Evolutionary conservation across 1,284 basidiomycete genomes (phyloP).

Genomic region (Ceratobasidium sp.): DNA sequence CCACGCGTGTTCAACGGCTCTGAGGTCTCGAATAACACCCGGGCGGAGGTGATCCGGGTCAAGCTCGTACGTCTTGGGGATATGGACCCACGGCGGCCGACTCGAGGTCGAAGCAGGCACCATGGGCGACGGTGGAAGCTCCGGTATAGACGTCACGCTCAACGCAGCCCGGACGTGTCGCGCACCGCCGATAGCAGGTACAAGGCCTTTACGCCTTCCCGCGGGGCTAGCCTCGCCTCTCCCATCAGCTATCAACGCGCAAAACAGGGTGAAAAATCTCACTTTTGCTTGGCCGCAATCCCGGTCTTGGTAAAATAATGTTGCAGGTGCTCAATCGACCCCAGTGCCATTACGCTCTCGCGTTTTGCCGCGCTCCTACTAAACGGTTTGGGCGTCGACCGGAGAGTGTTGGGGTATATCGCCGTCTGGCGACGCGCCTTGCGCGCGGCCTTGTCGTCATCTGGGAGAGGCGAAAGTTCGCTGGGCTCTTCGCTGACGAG

Average conservation of each 20-base stretch:
- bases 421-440: slow-evolving; percentile 69
- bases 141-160: slow-evolving; percentile 61
- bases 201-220: slow-evolving; percentile 65
- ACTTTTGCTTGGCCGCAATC: slow-evolving; percentile 78
- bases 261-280: slow-evolving; percentile 54
- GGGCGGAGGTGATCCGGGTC: slow-evolving; percentile 80
- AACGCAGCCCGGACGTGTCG: slow-evolving; percentile 59
- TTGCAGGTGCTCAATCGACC: slow-evolving; percentile 88
- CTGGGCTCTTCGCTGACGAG: slow-evolving; percentile 33
- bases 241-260: background rate
- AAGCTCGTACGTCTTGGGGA: slow-evolving; percentile 74
- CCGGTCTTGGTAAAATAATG: slow-evolving; percentile 90
- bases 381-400: slow-evolving; percentile 83
- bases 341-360: slow-evolving; percentile 86
- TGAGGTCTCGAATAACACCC: slow-evolving; percentile 77
- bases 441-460: slow-evolving; percentile 3
- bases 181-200: slow-evolving; percentile 74
- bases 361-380: slow-evolving; percentile 86
- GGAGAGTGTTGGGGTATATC: slow-evolving; percentile 79
- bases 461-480: slow-evolving; percentile 16
- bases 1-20: slow-evolving; percentile 71
- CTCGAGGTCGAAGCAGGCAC: slow-evolving; percentile 60
- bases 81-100: slow-evolving; percentile 58
- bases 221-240: slow-evolving; percentile 11
- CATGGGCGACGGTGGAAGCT: slow-evolving; percentile 77